These are phyloP conservation scores for Leccinum cinnamomeum DNA, from an alignment of 1,284 basidiomycete genomes.

Conservation along the genomic window DNA sequence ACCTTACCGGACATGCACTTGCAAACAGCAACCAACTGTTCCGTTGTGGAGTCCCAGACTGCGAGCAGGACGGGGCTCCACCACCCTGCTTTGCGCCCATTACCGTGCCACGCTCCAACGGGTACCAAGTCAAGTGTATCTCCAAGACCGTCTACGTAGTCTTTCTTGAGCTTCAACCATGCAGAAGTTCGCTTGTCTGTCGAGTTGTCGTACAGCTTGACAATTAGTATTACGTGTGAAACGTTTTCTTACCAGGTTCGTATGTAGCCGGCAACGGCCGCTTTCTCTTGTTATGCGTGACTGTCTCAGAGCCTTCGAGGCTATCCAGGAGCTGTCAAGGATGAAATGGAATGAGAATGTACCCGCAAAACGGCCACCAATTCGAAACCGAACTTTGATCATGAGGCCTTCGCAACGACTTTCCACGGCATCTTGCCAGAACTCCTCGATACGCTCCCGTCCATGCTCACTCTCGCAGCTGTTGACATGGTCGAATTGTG, in stretches of 20 bases:
- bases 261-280: conserved; percentile 87
- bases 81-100: conserved; percentile 90
- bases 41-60: conserved; percentile 71
- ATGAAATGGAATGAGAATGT: conserved; percentile 9
- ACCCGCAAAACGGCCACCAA: background rate
- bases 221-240: background rate
- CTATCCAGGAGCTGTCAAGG: conserved; percentile 57
- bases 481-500: conserved; percentile 77
- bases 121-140: conserved; percentile 71
- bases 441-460: conserved; percentile 66
- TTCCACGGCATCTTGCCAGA: conserved; percentile 80
- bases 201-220: background rate
- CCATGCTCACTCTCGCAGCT: conserved; percentile 72
- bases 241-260: conserved; percentile 63
- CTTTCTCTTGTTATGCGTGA: conserved; percentile 42
- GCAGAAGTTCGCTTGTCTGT: conserved; percentile 72
- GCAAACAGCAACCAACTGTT: conserved; percentile 77
- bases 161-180: conserved; percentile 86
- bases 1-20: conserved; percentile 81
- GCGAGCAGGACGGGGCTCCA: conserved; percentile 92
- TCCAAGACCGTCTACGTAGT: conserved; percentile 65
- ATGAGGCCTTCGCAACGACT: conserved; percentile 90
- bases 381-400: conserved; percentile 70
- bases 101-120: conserved; percentile 88
- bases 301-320: conserved; percentile 42